Evolutionary conservation across 2,329 filamentous ascomycete genomes (phyloP), one percentile per base, ranked within the genome.

Genomic region (Fusarium sp.): DNA sequence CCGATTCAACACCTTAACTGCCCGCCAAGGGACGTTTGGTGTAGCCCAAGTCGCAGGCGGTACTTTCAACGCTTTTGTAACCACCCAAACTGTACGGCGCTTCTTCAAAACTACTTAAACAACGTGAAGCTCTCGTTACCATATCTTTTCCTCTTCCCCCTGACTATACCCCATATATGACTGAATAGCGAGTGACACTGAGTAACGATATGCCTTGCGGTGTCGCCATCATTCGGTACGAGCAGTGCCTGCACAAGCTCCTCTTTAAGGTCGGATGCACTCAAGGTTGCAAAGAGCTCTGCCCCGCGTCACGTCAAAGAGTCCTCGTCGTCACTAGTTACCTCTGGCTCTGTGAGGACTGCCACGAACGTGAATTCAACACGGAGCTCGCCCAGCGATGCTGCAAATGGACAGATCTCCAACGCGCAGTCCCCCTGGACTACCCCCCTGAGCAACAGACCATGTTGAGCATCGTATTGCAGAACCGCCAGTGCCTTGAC

Each of bases 261-360:
- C 69, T 81, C 24, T 71, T 72, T 69, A 81, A 80, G 61, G 49
- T 80, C 31, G 76, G 75, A 44, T 82, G 80, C 75, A 79, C 77
- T 6, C 52, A 47, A 6, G 24, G 59, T 49, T 81, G 80, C 76
- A 41, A 66, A 5, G 63, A 31, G 14, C 64, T 81, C 8, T 81
- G 80, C 54, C 56, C 64, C 4, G n/a, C 42, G 2, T 24, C 67
- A 1, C 24, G 65, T 9, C 79, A 80, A 54, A 54, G 58, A 11
- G 56, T 61, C 4, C 69, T 81, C 26, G 45, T 79, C 35, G 24
- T 59, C 15, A 73, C 75, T 1, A 66, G 72, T 31, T 79, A 79
- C 60, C 74, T 79, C 18, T 79, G 76, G 80, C 62, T 63, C 12
- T 81, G 82, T 38, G 79, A 79, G 55, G 75, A 78, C 7, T 80